Evolutionary conservation across 768 basidiomycete species (phyloP).

Genomic region (Boletus bicolor): DNA sequence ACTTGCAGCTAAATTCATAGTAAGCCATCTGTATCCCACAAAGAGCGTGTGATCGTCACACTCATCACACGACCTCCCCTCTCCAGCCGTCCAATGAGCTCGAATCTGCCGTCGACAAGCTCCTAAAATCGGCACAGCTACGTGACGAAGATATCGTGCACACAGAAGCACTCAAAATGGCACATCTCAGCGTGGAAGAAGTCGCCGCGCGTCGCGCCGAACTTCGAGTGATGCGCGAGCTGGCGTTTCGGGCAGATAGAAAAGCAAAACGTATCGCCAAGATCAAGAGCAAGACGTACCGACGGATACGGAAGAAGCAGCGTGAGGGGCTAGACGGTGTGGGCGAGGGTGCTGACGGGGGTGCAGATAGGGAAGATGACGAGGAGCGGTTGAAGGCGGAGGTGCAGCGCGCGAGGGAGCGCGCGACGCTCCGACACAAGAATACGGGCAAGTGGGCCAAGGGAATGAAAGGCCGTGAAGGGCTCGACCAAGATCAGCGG

Average conservation of each 20-base stretch:
- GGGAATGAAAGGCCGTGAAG: slow-evolving; percentile 66
- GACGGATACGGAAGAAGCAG: slow-evolving; percentile 79
- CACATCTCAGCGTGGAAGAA: slow-evolving; percentile 81
- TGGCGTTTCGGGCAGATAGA: slow-evolving; percentile 89
- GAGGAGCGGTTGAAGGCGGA: slow-evolving; percentile 64
- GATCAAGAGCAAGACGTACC: slow-evolving; percentile 94
- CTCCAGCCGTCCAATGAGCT: slow-evolving; percentile 76
- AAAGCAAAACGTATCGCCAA: slow-evolving; percentile 89
- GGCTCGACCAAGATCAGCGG: slow-evolving; percentile 59
- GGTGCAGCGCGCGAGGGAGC: slow-evolving; percentile 76
- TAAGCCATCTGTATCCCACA: slow-evolving; percentile 26
- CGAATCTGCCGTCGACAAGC: slow-evolving; percentile 78
- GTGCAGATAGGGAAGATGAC: slow-evolving; percentile 29
- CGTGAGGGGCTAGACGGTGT: slow-evolving; percentile 55
- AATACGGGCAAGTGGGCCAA: slow-evolving; percentile 87
- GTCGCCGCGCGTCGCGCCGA: slow-evolving; percentile 77
- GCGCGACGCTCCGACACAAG: slow-evolving; percentile 87
- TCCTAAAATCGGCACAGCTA: slow-evolving; percentile 79
- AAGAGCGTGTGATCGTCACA: background rate
- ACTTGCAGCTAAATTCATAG: slow-evolving; percentile 82
- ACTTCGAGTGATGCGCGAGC: slow-evolving; percentile 84
- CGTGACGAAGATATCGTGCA: slow-evolving; percentile 75
- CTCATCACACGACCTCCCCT: background rate
- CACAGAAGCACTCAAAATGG: slow-evolving; percentile 81
- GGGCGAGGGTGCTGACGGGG: slow-evolving; percentile 35